phyloP scores from a whole-genome alignment of 768 basidiomycete genomes.

The Calvatia gigantea region DNA sequence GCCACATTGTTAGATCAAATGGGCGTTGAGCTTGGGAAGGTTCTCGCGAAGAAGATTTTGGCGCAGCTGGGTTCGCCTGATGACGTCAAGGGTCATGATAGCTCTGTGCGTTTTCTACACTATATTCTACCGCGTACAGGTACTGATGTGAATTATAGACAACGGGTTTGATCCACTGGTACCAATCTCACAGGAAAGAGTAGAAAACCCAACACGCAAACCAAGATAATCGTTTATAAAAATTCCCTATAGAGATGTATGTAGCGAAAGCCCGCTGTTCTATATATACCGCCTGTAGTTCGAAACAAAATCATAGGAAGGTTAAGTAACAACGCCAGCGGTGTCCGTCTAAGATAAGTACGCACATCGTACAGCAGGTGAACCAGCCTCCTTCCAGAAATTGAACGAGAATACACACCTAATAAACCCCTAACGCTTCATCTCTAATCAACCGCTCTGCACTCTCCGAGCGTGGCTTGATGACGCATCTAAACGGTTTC shows the following conservation, averaged over 20 bases:
- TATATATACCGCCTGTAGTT: no score
- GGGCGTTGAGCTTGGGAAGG: slow-evolving; percentile 98
- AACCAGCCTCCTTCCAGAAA: background rate
- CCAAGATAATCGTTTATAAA: background rate
- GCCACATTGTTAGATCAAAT: slow-evolving; percentile 78
- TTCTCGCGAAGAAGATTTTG: slow-evolving; percentile 94
- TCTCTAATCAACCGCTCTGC: slow-evolving; percentile 19
- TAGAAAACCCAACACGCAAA: slow-evolving; percentile 19
- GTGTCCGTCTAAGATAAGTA: no score
- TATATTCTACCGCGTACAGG: background rate
- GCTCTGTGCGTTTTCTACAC: slow-evolving; percentile 50
- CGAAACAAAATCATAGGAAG: no score
- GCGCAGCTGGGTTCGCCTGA: slow-evolving; percentile 77
- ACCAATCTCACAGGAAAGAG: slow-evolving; percentile 85
- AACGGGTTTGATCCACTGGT: slow-evolving; percentile 95
- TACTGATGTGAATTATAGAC: slow-evolving; percentile 49
- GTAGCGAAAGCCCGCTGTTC: background rate
- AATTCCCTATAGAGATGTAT: background rate
- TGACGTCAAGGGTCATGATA: slow-evolving; percentile 86
- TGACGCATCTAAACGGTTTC: slow-evolving; percentile 24
- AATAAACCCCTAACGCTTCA: background rate
- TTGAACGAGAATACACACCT: background rate
- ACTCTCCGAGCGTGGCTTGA: slow-evolving; percentile 25
- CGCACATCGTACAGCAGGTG: no score
- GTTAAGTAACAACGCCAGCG: no score